phyloP scores from a whole-genome alignment of 225 moss, liverwort and hornwort genomes.

The Antitrichia curtipendula region DNA sequence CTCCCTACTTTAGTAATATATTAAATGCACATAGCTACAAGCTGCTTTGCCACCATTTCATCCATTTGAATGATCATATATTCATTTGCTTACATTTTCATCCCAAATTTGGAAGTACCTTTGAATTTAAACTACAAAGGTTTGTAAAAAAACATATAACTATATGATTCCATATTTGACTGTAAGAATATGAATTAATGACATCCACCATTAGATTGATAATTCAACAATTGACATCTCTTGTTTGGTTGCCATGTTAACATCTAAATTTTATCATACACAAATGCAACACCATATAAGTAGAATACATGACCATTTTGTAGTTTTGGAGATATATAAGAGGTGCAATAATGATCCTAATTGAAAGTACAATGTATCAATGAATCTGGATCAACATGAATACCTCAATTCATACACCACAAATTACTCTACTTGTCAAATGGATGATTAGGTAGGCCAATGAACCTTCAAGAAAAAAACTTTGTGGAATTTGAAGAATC shows the following conservation, averaged over 20 bases:
- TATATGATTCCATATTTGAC: background rate
- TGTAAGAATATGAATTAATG: background rate
- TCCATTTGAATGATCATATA: background rate
- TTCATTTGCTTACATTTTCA: background rate
- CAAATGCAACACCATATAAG: background rate
- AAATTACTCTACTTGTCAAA: background rate
- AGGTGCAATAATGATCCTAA: background rate
- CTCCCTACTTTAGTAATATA: accelerated
- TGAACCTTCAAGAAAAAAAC: background rate
- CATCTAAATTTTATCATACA: background rate
- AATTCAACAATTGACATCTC: background rate
- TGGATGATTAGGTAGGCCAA: background rate
- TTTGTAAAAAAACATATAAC: too few relatives aligned
- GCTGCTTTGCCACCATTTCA: accelerated
- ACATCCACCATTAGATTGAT: background rate
- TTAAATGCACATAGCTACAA: accelerated
- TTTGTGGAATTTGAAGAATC: background rate
- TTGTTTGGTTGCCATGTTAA: background rate
- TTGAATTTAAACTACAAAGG: accelerated
- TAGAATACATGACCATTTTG: background rate
- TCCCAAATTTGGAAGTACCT: background rate
- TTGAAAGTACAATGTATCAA: background rate
- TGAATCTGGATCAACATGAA: accelerated
- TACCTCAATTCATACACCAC: background rate
- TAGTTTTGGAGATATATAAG: background rate